Evolutionary conservation across 2,329 filamentous ascomycete species (phyloP).

Genomic region (Stylonectria norvegica): DNA sequence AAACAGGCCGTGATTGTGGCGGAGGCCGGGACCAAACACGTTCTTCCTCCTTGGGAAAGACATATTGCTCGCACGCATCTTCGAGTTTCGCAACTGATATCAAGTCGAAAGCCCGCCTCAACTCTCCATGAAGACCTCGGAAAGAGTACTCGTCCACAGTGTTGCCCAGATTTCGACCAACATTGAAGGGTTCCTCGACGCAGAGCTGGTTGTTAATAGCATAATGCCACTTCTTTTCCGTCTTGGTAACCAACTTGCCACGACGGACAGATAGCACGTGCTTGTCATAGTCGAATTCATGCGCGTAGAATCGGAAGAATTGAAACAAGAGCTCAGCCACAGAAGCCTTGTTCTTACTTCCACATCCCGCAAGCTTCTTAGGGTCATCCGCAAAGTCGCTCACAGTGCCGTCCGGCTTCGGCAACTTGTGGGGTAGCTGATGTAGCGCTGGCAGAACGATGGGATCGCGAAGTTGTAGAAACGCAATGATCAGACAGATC

Average conservation of each 20-base stretch:
- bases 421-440: constrained; percentile 50
- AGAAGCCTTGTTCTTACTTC: constrained; percentile 74
- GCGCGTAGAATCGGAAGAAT: constrained; percentile 92
- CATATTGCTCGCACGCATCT: constrained; percentile 82
- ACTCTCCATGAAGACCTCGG: constrained; percentile 82
- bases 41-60: constrained; percentile 81
- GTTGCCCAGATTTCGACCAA: constrained; percentile 83
- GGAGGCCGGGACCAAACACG: constrained; percentile 57
- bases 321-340: constrained; percentile 85
- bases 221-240: constrained; percentile 84
- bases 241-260: constrained; percentile 73
- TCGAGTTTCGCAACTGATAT: constrained; percentile 75
- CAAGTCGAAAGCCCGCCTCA: constrained; percentile 82
- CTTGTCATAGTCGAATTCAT: constrained; percentile 88
- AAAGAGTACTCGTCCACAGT: constrained; percentile 96
- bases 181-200: constrained; percentile 96
- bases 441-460: constrained; percentile 85
- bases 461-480: constrained; percentile 81
- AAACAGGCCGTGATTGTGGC: constrained; percentile 51
- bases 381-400: constrained; percentile 87
- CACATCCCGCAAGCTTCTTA: constrained; percentile 68
- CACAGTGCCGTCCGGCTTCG: constrained; percentile 60
- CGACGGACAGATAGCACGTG: constrained; percentile 80
- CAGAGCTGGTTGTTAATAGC: constrained; percentile 79
- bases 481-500: constrained; percentile 98